Percentiles rank a stretch among this genome's conserved stretches.
phyloP scores from a whole-genome alignment of 176 grass and related monocot species.

The Oryza longistaminata region DNA sequence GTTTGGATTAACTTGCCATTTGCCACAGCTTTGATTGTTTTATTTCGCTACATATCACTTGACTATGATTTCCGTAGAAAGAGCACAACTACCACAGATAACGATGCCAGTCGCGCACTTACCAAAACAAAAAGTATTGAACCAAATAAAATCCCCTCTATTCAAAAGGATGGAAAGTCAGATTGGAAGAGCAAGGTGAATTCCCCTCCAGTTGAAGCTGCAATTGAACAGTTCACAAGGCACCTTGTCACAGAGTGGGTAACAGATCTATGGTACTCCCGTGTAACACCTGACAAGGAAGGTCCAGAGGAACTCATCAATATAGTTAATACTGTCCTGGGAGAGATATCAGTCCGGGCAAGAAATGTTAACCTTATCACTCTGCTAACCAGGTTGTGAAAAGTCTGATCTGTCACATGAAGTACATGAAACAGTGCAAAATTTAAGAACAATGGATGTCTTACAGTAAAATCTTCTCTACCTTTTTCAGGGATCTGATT shows the following conservation, averaged over 20 bases:
- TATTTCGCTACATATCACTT: conserved; percentile 77
- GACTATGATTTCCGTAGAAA: conserved; percentile 86
- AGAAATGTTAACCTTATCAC: conserved; percentile 81
- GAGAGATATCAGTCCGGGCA: conserved; percentile 79
- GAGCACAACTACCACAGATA: conserved; percentile 30
- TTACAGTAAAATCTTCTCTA: conserved; percentile 12
- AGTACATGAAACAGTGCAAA: background rate
- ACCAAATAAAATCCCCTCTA: conserved; percentile 34
- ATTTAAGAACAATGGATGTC: conserved; percentile 20
- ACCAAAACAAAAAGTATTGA: conserved; percentile 48
- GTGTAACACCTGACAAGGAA: conserved; percentile 87
- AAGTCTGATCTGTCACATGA: conserved; percentile 13
- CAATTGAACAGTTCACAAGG: conserved; percentile 84
- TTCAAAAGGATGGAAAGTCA: conserved; percentile 47
- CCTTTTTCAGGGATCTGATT: conserved; percentile 64
- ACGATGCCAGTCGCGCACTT: conserved; percentile 13
- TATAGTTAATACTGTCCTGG: conserved; percentile 64
- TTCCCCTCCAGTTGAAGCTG: conserved; percentile 80
- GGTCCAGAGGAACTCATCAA: conserved; percentile 78
- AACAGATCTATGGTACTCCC: conserved; percentile 94
- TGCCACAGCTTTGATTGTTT: conserved; percentile 67
- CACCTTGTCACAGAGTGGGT: conserved; percentile 90
- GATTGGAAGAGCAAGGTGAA: conserved; percentile 90
- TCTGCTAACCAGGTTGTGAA: conserved; percentile 80
- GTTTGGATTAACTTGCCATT: conserved; percentile 93